Conservation (phyloP, 345 rosid species). For the Moricandia moricandioides region DNA sequence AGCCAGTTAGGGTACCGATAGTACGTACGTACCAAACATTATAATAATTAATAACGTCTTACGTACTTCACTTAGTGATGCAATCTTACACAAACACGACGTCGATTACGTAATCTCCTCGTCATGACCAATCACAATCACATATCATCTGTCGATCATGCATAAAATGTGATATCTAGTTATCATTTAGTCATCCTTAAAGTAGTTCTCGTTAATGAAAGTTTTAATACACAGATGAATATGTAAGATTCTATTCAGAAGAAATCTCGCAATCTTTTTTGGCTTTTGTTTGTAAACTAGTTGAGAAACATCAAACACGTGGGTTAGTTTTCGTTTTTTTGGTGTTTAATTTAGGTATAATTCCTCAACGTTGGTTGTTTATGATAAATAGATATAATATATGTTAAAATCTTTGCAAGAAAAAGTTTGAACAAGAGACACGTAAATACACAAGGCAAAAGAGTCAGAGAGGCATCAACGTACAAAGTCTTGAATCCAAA, state of each 20-base stretch:
- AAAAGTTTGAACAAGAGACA: constrained; percentile 16
- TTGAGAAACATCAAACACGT: neutral
- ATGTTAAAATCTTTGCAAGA: constrained; percentile 9
- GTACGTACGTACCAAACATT: constrained; percentile 24
- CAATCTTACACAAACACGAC: constrained; percentile 31
- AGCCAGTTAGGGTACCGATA: constrained; percentile 33
- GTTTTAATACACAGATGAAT: neutral
- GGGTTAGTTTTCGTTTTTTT: neutral
- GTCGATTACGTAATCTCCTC: constrained; percentile 22
- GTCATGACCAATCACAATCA: constrained; percentile 26
- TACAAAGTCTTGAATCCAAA: constrained; percentile 29
- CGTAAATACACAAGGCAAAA: constrained; percentile 34
- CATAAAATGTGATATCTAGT: neutral
- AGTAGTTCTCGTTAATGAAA: neutral
- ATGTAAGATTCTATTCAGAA: neutral
- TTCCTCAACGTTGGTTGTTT: constrained; percentile 7
- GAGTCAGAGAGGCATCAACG: constrained; percentile 33
- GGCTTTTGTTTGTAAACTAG: neutral
- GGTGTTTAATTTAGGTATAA: constrained; percentile 2
- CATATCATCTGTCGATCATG: constrained; percentile 12
- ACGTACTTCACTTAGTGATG: constrained; percentile 29
- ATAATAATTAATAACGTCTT: constrained; percentile 27
- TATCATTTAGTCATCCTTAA: neutral
- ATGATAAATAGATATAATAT: constrained; percentile 10
- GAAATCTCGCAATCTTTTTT: neutral